Evolutionary conservation across 2,329 filamentous ascomycete genomes (phyloP), one percentile per base, ranked within the genome.

Genomic region (Colletotrichum sp.): DNA sequence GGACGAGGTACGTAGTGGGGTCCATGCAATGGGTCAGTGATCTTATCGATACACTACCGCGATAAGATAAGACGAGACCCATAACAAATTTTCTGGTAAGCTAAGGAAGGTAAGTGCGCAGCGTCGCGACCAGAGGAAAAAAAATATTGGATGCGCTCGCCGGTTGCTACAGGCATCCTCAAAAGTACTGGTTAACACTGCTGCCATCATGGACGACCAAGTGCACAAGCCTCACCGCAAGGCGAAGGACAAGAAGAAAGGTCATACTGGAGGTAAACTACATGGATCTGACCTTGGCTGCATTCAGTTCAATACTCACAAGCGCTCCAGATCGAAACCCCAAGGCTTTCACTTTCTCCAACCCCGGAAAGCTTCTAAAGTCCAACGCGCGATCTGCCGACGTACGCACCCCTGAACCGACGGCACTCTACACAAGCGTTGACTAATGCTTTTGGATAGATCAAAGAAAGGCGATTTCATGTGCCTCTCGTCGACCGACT

Each of bases 401-500:
- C 90, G 93, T 93, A 87, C 32, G 88, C 18, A 28, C 44, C 49
- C 28, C 16, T 18, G 21, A 7, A 44, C 18, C 8, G 21, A 7
- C 21, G 3, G 28, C 13, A 28, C n/a, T 10, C 44, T 65, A 30
- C 5, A 60, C 57, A 21, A 26, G 6, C n/a, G 26, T 6, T 69
- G 3, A 9, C 26, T 70, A 7, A 30, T 30, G 24, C 70, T 26
- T 75, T 28, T 34, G 21, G 13, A 44, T 32, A 96, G 94, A 93
- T 98, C 85, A 97, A 95, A 90, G 98, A 99, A 87, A 98, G 98
- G 87, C 92, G 96, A 76, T 90, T 99, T 52, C 98, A 99, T 89
- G 97, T 99, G 21, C 97, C 97, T 60, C 94, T 98, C 84, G 95
- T 99, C 87, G 97, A 99, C 89, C 93, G 98, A 80, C 89, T 99